Percentiles rank a stretch among this genome's conserved stretches.
These are phyloP conservation scores for Aspergillus sclerotialis DNA, from an alignment of 2,329 filamentous ascomycete genomes.

Conservation along the genomic window DNA sequence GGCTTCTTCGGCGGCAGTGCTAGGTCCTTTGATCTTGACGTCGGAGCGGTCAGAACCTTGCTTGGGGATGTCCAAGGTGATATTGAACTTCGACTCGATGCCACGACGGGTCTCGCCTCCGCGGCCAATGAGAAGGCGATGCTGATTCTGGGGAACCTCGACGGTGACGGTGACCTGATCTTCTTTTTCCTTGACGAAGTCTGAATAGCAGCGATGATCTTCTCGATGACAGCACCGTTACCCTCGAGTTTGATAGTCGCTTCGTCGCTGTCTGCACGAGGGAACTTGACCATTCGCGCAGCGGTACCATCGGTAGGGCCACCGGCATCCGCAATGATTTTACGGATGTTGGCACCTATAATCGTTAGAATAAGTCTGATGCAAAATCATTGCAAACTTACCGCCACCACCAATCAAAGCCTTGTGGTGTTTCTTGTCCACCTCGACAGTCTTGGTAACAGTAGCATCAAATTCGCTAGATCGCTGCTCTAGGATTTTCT, in stretches of 20 bases:
- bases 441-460: slow-evolving; percentile 72
- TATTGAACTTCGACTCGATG: slow-evolving; percentile 77
- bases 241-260: slow-evolving; percentile 85
- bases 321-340: slow-evolving; percentile 80
- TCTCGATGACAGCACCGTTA: slow-evolving; percentile 74
- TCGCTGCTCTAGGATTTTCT: slow-evolving; percentile 83
- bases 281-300: slow-evolving; percentile 89
- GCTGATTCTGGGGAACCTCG: slow-evolving; percentile 83
- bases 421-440: slow-evolving; percentile 88
- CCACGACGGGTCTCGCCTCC: slow-evolving; percentile 80
- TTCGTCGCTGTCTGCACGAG: slow-evolving; percentile 75
- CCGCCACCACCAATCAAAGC: slow-evolving; percentile 82
- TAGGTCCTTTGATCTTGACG: slow-evolving; percentile 76
- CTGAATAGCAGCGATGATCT: slow-evolving; percentile 77
- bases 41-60: slow-evolving; percentile 78
- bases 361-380: slow-evolving; percentile 30
- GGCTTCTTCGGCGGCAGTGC: slow-evolving; percentile 72
- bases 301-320: slow-evolving; percentile 81
- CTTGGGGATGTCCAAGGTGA: slow-evolving; percentile 84
- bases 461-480: slow-evolving; percentile 83
- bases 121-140: slow-evolving; percentile 82
- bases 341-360: slow-evolving; percentile 71
- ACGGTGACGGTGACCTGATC: slow-evolving; percentile 71
- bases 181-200: slow-evolving; percentile 74
- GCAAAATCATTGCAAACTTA: slow-evolving; percentile 42